Base-by-base conservation (phyloP, 2,329 filamentous ascomycete genomes). In the Colletotrichum lentis region DNA sequence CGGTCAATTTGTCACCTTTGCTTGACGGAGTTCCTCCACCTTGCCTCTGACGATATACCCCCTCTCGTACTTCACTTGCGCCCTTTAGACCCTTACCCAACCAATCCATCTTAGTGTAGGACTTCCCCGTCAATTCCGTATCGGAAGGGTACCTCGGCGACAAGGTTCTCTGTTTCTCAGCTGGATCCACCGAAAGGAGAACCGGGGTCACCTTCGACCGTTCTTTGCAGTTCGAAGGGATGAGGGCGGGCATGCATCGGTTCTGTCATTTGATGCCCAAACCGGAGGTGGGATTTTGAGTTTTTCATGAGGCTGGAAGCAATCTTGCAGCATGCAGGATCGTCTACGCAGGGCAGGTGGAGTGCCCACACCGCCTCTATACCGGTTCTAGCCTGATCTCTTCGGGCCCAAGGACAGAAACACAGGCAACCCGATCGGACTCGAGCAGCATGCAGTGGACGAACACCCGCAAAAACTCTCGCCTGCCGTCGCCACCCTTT, bases 291-390 rank as follows among this genome's bases (percentile, higher is more conserved):
- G 49, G 62, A 46, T 68, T 68, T 68, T 65, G 65, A 68, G 65
- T 68, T 68, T 67, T 65, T 65, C 49, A 44, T 65, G 62, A 65
- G 62, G 65, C 62, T 65, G 65, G 65, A 65, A 68, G 62, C 62
- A 64, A 68, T 68, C 55, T 65, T 22, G 49, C 49, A 60, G 49
- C 47, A 55, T 50, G 65, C 65, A 68, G 31, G 31, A 43, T 35
- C 41, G 41, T 56, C 43, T 49, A 22, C 55, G 65, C 65, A 68
- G 65, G 62, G 55, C 43, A n/a, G 6, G 37, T 49, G 39, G 27
- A 8, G 4, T 20, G 20, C 50, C 55, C 49, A 56, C 65, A 68
- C 65, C 43, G 24, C 22, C 41, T 61, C 22, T n/a, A 22, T 59
- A 24, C 31, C 62, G 27, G 20, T 53, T 53, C 27, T 37, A 37